phyloP scores from a whole-genome alignment of 192 early-diverging fungal genomes.

The Coemansia sp. region DNA sequence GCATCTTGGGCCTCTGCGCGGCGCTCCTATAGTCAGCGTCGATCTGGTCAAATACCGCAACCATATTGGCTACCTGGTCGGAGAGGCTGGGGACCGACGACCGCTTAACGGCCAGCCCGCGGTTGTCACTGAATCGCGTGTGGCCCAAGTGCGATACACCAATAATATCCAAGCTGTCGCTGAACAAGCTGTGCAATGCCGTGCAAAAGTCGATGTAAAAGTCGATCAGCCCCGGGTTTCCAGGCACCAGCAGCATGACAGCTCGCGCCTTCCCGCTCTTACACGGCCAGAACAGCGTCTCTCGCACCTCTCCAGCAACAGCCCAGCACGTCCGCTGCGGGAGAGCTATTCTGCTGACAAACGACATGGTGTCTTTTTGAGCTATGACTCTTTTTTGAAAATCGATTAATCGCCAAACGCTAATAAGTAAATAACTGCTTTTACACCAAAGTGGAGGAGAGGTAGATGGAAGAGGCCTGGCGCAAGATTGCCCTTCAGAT shows the following conservation, averaged over 20 bases:
- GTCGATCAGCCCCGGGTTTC: conserved; percentile 82
- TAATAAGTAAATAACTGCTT: not conserved
- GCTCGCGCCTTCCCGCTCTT: conserved; percentile 16
- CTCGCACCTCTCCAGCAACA: conserved; percentile 39
- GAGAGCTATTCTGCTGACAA: conserved; percentile 29
- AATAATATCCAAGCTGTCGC: conserved; percentile 63
- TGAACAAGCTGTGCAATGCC: conserved; percentile 57
- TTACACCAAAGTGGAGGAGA: not conserved
- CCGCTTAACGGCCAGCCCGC: conserved; percentile 26
- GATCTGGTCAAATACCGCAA: conserved; percentile 48
- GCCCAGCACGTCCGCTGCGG: conserved; percentile 43
- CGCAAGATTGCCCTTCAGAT: not conserved
- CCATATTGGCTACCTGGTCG: conserved; percentile 37
- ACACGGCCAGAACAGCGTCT: conserved; percentile 54
- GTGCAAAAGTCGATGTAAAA: conserved; percentile 80
- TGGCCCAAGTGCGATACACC: conserved; percentile 60
- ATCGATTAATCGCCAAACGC: not conserved
- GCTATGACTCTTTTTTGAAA: not conserved
- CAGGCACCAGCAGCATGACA: conserved; percentile 64
- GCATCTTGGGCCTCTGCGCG: conserved; percentile 21
- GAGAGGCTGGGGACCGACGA: conserved; percentile 27
- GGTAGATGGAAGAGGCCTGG: no score
- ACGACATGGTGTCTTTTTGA: conserved; percentile 24
- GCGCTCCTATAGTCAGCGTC: conserved; percentile 15
- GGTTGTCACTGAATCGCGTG: conserved; percentile 42